Conservation (phyloP, 129 eudicot species). For the Smallanthus sonchifolius region DNA sequence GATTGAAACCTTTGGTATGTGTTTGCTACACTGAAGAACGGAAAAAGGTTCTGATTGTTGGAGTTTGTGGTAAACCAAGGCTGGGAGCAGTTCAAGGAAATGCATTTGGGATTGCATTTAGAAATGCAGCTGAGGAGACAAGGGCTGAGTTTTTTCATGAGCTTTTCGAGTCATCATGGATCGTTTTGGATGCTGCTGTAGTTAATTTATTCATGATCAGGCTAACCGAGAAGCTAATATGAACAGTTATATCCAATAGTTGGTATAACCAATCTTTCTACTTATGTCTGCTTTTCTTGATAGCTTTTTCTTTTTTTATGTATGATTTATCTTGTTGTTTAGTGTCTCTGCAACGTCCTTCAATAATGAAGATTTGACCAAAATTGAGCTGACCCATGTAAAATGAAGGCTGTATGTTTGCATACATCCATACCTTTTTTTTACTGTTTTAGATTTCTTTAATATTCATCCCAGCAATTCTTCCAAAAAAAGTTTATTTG, state of each 20-base stretch:
- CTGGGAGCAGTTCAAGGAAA: constrained; percentile 91
- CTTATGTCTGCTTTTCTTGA: constrained; percentile 18
- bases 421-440: constrained; percentile 9
- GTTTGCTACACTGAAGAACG: constrained; percentile 73
- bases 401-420: constrained; percentile 17
- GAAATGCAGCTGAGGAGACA: constrained; percentile 75
- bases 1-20: constrained; percentile 86
- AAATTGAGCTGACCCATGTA: constrained; percentile 27
- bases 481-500: constrained; percentile 10
- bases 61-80: constrained; percentile 86
- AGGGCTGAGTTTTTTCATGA: constrained; percentile 88
- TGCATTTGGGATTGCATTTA: constrained; percentile 88
- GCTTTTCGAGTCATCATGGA: constrained; percentile 96
- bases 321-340: constrained; percentile 17
- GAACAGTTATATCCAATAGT: constrained; percentile 1
- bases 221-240: constrained; percentile 69
- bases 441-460: not conserved
- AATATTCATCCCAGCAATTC: not conserved
- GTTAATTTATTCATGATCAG: constrained; percentile 86
- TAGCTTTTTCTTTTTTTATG: constrained; percentile 14
- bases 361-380: constrained; percentile 20
- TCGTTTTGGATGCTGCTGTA: constrained; percentile 64
- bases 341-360: constrained; percentile 26
- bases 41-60: constrained; percentile 71
- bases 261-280: not conserved